These are phyloP conservation scores for Gilbertella persicaria DNA, from an alignment of 371 early-diverging fungal genomes.

Conservation along the genomic window DNA sequence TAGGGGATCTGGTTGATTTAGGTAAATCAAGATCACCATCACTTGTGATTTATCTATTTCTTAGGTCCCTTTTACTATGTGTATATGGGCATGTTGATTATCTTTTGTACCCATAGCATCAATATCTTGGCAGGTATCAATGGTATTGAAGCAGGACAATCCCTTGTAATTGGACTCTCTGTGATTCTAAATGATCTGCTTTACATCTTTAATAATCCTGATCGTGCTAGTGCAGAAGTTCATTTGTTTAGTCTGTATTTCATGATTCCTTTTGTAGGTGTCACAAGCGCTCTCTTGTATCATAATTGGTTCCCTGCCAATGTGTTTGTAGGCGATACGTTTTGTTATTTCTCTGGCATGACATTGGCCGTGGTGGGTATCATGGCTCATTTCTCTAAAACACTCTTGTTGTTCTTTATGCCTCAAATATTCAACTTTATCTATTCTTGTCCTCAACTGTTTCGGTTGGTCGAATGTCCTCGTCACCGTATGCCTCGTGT, in stretches of 20 bases:
- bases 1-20: constrained; percentile 81
- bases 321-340: constrained; percentile 98
- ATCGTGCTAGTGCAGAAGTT: constrained; percentile 59
- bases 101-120: constrained; percentile 97
- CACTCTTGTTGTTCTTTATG: constrained; percentile 88
- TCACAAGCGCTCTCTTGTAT: constrained; percentile 72
- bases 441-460: constrained; percentile 93
- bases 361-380: constrained; percentile 95
- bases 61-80: constrained; percentile 88
- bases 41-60: neutral
- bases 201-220: constrained; percentile 56
- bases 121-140: constrained; percentile 99
- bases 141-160: constrained; percentile 96
- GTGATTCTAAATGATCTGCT: constrained; percentile 79
- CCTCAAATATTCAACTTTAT: constrained; percentile 98
- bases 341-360: constrained; percentile 98
- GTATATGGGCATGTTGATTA: constrained; percentile 85
- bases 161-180: constrained; percentile 86
- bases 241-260: constrained; percentile 88
- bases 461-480: constrained; percentile 95
- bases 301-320: constrained; percentile 94
- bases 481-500: constrained; percentile 93
- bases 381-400: constrained; percentile 92
- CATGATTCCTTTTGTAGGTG: constrained; percentile 89
- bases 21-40: constrained; percentile 47